These are phyloP conservation scores for Neonectria punicea DNA, from an alignment of 2,329 filamentous ascomycete species.

Conservation along the genomic window DNA sequence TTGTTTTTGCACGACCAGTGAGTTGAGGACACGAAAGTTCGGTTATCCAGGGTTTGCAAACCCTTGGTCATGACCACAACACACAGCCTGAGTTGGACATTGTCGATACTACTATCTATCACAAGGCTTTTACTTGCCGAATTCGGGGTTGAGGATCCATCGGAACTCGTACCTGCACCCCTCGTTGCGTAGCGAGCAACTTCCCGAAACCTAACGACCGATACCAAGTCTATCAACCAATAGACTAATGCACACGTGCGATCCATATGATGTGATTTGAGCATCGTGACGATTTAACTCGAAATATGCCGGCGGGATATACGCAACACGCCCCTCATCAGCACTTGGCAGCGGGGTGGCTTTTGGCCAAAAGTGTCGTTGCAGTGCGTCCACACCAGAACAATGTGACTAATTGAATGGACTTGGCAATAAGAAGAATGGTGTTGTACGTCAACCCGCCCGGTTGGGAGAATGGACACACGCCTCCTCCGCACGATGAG, in stretches of 20 bases:
- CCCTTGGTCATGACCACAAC: constrained; percentile 42
- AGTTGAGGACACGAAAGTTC: constrained; percentile 18
- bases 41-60: constrained; percentile 36
- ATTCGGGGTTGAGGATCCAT: constrained; percentile 32
- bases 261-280: constrained; percentile 43
- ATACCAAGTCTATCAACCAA: constrained; percentile 36
- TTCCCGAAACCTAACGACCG: constrained; percentile 28
- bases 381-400: constrained; percentile 33
- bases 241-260: constrained; percentile 38
- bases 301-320: constrained; percentile 41
- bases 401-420: constrained; percentile 27
- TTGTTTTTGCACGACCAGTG: constrained; percentile 42
- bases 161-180: constrained; percentile 29
- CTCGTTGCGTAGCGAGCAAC: constrained; percentile 32
- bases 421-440: constrained; percentile 34
- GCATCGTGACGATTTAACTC: constrained; percentile 35
- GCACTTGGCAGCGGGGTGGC: constrained; percentile 36
- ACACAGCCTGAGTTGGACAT: constrained; percentile 26
- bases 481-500: constrained; percentile 31
- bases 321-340: constrained; percentile 33
- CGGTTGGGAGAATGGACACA: constrained; percentile 40
- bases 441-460: constrained; percentile 38
- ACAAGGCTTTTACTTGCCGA: constrained; percentile 28
- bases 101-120: constrained; percentile 18
- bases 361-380: constrained; percentile 34